These are phyloP conservation scores for Schizosaccharomyces osmophilus DNA, from an alignment of 805 yeast genomes.

Conservation along the genomic window DNA sequence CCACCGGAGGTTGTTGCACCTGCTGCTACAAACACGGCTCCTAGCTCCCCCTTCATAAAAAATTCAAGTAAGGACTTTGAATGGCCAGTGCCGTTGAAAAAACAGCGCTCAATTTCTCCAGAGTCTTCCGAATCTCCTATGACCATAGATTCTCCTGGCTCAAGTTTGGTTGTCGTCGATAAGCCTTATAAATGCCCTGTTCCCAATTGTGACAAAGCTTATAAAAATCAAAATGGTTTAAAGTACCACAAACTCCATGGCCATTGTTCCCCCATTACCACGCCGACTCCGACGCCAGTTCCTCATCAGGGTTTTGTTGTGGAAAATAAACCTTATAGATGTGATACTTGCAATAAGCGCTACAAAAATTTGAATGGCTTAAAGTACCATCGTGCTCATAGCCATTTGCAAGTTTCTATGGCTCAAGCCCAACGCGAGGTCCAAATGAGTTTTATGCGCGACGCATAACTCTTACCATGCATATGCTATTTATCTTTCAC, in stretches of 20 bases:
- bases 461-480: background rate
- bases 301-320: slow-evolving; percentile 29
- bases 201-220: slow-evolving; percentile 90
- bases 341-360: slow-evolving; percentile 94
- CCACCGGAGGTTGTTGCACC: background rate
- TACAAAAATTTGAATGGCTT: slow-evolving; percentile 89
- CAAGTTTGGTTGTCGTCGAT: slow-evolving; percentile 24
- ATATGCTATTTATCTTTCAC: no score
- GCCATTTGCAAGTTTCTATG: slow-evolving; percentile 14
- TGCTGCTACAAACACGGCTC: background rate
- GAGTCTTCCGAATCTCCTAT: background rate
- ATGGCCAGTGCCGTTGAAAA: background rate
- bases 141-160: slow-evolving; percentile 1
- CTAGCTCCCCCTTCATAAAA: background rate
- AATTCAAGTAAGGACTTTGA: background rate
- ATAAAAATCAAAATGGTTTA: slow-evolving; percentile 90
- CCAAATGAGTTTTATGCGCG: background rate
- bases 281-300: background rate
- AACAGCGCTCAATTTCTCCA: background rate
- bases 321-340: slow-evolving; percentile 93
- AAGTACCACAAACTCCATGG: slow-evolving; percentile 86
- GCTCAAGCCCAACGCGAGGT: slow-evolving; percentile 3
- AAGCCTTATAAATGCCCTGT: slow-evolving; percentile 95
- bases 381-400: slow-evolving; percentile 91
- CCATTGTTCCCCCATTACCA: slow-evolving; percentile 14